Percentiles rank a stretch among this genome's conserved stretches.
These are phyloP conservation scores for Funneliformis mosseae DNA, from an alignment of 192 early-diverging fungal species.

Conservation along the genomic window DNA sequence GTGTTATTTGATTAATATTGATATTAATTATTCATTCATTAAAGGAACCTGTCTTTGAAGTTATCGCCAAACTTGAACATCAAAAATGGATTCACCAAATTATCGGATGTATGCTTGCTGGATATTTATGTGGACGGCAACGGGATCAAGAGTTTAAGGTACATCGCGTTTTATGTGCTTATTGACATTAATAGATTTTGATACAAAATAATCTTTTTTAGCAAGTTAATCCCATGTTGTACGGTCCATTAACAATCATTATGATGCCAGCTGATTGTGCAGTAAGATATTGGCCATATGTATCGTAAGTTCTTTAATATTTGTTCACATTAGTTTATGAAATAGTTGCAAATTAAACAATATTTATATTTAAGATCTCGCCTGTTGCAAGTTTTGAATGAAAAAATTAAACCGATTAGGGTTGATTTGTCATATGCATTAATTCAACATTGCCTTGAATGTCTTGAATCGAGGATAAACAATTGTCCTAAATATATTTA, in stretches of 20 bases:
- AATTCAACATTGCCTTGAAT: not conserved
- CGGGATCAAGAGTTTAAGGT: not conserved
- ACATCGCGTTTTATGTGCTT: not conserved
- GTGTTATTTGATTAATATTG: not conserved
- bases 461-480: not conserved
- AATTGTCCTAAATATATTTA: conserved; percentile 1
- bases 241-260: conserved; percentile 6
- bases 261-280: conserved; percentile 10
- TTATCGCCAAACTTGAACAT: not conserved
- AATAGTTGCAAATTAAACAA: not conserved
- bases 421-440: not conserved
- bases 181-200: not conserved
- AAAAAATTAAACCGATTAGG: not conserved
- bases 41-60: not conserved
- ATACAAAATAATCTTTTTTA: not conserved
- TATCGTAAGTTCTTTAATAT: not conserved
- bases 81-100: conserved; percentile 2
- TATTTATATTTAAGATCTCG: not conserved
- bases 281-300: not conserved
- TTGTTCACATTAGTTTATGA: not conserved
- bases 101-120: not conserved
- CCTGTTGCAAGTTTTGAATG: not conserved
- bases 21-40: not conserved
- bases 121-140: conserved; percentile 13
- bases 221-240: not conserved